phyloP scores from a whole-genome alignment of 1,139 yeast genomes.

The Geotrichum phurueaensis region DNA sequence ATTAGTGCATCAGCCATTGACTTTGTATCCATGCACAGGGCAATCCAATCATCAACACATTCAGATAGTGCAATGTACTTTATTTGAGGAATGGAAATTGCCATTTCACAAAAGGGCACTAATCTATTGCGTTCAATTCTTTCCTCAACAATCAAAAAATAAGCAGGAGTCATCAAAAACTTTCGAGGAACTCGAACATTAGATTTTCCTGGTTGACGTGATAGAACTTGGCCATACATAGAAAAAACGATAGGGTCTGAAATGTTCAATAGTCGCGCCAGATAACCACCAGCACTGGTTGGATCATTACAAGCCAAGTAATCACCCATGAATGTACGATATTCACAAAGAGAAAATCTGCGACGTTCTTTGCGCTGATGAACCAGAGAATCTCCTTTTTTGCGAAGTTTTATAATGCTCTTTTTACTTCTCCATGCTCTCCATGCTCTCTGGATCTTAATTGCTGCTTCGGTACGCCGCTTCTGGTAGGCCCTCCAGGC shows the following conservation, averaged over 20 bases:
- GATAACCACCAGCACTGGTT: constrained; percentile 65
- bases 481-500: constrained; percentile 85
- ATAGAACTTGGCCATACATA: constrained; percentile 69
- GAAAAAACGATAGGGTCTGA: constrained; percentile 69
- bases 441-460: constrained; percentile 69
- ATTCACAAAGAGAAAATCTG: constrained; percentile 76
- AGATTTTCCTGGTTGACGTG: constrained; percentile 87
- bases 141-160: constrained; percentile 69
- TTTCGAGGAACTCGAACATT: constrained; percentile 71
- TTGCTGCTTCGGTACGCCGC: constrained; percentile 80
- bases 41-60: constrained; percentile 90
- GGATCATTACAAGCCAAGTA: constrained; percentile 77
- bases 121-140: constrained; percentile 66
- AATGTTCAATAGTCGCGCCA: constrained; percentile 57
- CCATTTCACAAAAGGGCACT: constrained; percentile 57
- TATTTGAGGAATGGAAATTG: constrained; percentile 56
- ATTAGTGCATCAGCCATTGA: constrained; percentile 73
- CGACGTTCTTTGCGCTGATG: constrained; percentile 83
- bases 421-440: constrained; percentile 48
- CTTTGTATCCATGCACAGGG: constrained; percentile 48
- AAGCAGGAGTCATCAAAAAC: constrained; percentile 57
- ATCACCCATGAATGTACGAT: constrained; percentile 91
- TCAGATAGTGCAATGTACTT: constrained; percentile 63
- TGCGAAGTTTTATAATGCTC: constrained; percentile 67
- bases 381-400: constrained; percentile 64